These are phyloP conservation scores for Blechomonas ayalai DNA, from an alignment of 208 protist species.

Conservation along the genomic window DNA sequence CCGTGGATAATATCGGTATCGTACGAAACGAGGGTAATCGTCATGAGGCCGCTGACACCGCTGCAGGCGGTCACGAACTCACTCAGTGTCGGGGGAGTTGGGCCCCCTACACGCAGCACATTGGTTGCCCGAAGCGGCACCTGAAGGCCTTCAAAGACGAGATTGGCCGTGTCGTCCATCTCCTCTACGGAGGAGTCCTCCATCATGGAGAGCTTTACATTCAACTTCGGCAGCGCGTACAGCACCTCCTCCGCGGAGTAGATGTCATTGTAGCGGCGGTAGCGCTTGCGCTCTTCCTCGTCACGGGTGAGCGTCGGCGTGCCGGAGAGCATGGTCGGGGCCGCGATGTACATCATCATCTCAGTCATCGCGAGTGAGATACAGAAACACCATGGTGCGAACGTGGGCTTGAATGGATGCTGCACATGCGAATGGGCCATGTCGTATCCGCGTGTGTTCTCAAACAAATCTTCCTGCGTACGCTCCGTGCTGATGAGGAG, in stretches of 20 bases:
- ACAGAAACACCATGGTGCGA: conserved; percentile 66
- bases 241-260: conserved; percentile 84
- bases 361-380: conserved; percentile 82
- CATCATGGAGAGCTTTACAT: conserved; percentile 41
- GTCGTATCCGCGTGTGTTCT: conserved; percentile 77
- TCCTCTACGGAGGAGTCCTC: conserved; percentile 15
- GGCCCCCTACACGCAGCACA: conserved; percentile 22
- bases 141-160: conserved; percentile 45
- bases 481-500: conserved; percentile 38
- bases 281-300: conserved; percentile 41
- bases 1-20: conserved; percentile 71
- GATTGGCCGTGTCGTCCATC: conserved; percentile 48
- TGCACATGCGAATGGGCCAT: conserved; percentile 74
- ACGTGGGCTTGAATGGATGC: conserved; percentile 86
- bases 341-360: conserved; percentile 64
- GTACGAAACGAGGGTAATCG: conserved; percentile 71
- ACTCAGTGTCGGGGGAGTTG: conserved; percentile 4
- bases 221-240: conserved; percentile 66
- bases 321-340: conserved; percentile 28
- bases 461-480: conserved; percentile 44
- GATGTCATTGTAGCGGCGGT: conserved; percentile 76
- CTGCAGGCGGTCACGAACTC: conserved; percentile 45
- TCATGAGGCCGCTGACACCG: conserved; percentile 46
- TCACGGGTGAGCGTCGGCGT: conserved; percentile 27
- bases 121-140: conserved; percentile 58